Percentiles rank a stretch among this genome's conserved stretches.
Conservation (phyloP, 495 filamentous ascomycete species). For the Penicillium canescens region DNA sequence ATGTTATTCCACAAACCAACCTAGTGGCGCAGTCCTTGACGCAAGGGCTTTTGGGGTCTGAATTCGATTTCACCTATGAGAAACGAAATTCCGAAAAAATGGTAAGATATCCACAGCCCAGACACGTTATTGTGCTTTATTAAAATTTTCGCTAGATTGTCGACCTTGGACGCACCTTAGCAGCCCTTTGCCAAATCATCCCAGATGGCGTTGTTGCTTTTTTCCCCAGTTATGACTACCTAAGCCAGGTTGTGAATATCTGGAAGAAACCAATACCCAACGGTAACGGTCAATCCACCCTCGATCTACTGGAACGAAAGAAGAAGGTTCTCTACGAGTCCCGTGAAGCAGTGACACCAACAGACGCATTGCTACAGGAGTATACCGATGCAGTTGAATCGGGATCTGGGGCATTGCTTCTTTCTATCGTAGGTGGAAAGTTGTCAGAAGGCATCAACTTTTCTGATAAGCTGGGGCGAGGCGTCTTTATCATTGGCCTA, state of each 20-base stretch:
- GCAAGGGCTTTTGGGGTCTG: conserved; percentile 52
- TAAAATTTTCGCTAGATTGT: conserved; percentile 54
- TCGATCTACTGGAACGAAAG: conserved; percentile 47
- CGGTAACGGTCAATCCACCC: conserved; percentile 28
- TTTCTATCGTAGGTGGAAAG: conserved; percentile 95
- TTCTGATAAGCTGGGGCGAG: conserved; percentile 85
- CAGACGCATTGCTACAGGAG: conserved; percentile 67
- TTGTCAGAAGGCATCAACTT: conserved; percentile 99
- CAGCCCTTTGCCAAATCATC: conserved; percentile 69
- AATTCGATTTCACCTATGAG: conserved; percentile 87
- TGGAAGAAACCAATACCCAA: conserved; percentile 58
- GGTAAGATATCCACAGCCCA: conserved; percentile 30
- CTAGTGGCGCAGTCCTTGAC: conserved; percentile 70
- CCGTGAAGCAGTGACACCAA: conserved; percentile 44
- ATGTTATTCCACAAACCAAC: conserved; percentile 85
- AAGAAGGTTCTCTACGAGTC: conserved; percentile 71
- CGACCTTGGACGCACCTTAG: conserved; percentile 71
- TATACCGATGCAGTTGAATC: conserved; percentile 70
- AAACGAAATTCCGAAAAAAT: conserved; percentile 61
- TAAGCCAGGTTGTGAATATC: conserved; percentile 65
- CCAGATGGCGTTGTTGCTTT: conserved; percentile 95
- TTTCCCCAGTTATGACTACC: conserved; percentile 91
- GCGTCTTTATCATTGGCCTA: conserved; percentile 84
- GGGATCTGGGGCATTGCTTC: conserved; percentile 72
- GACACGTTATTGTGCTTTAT: neutral